A percentile compares a stretch with the other conserved stretches of the same genome.
Evolutionary conservation across 2,329 filamentous ascomycete species (phyloP).

Genomic region (Daldinia sp.): DNA sequence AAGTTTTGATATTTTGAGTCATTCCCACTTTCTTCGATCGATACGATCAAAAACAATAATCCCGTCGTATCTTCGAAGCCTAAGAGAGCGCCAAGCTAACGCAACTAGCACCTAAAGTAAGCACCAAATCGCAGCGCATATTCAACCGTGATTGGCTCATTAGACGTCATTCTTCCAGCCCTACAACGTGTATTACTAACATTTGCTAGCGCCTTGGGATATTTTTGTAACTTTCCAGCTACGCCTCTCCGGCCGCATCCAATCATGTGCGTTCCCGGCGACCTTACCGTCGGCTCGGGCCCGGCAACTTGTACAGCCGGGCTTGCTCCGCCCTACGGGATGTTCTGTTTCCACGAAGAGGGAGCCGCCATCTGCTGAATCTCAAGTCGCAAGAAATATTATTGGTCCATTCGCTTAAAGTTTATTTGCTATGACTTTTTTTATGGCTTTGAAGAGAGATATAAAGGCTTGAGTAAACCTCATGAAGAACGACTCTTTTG

Average conservation of each 20-base stretch:
- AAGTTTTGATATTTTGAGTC: not conserved
- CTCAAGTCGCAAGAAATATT: not conserved
- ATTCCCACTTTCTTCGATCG: not conserved
- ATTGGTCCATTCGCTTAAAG: conserved; percentile 8
- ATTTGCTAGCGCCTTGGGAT: not conserved
- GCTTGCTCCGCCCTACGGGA: conserved; percentile 31
- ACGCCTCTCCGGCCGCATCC: not conserved
- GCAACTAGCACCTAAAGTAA: not conserved
- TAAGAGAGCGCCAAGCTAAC: not conserved
- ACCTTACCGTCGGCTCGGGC: conserved; percentile 4
- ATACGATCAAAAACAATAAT: not conserved
- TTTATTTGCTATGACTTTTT: not conserved
- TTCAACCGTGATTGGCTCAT: not conserved
- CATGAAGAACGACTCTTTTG: conserved; percentile 1
- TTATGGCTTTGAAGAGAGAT: conserved; percentile 6
- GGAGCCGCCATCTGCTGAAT: not conserved
- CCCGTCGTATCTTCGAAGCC: not conserved
- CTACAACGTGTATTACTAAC: not conserved
- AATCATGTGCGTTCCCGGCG: conserved; percentile 11
- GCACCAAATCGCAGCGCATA: not conserved
- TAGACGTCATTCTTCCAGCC: not conserved
- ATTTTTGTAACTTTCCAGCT: not conserved
- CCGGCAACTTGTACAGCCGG: conserved; percentile 19
- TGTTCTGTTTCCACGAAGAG: conserved; percentile 3
- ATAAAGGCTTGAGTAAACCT: conserved; percentile 26